phyloP scores from a whole-genome alignment of 371 early-diverging fungal genomes.

The Circinella minor region DNA sequence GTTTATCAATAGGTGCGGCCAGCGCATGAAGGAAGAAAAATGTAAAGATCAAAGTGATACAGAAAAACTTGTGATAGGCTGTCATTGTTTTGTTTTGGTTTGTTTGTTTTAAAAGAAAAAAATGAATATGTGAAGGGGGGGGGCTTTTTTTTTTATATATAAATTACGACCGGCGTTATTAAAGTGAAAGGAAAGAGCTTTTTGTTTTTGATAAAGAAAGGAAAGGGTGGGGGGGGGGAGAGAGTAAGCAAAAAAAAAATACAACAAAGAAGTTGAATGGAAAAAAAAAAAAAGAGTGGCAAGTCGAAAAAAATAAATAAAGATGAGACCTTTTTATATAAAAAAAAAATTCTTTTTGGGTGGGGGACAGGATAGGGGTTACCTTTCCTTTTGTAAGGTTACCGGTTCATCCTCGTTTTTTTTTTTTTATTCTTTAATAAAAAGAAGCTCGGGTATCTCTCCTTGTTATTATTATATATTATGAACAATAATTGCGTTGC shows the following conservation, averaged over 20 bases:
- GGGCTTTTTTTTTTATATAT: neutral
- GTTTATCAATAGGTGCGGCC: constrained; percentile 21
- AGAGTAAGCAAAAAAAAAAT: neutral
- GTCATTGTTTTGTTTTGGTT: constrained; percentile 4
- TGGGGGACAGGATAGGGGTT: too few relatives aligned
- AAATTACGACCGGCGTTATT: constrained; percentile 19
- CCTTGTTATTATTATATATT: neutral
- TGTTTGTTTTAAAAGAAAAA: neutral
- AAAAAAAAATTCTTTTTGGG: neutral
- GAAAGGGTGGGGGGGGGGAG: constrained; percentile 15
- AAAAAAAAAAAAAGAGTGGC: constrained; percentile 1
- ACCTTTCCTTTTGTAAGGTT: too few relatives aligned
- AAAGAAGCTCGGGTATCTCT: neutral
- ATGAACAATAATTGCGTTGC: constrained; percentile 3
- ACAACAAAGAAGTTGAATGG: constrained; percentile 4
- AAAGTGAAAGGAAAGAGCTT: constrained; percentile 12
- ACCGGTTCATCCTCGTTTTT: too few relatives aligned
- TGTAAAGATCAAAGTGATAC: constrained; percentile 5
- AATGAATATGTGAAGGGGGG: constrained; percentile 11
- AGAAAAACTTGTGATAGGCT: constrained; percentile 12
- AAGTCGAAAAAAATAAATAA: neutral
- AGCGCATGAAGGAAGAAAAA: constrained; percentile 12
- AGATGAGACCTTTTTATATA: neutral
- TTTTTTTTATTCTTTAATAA: too few relatives aligned
- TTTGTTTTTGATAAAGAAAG: constrained; percentile 13